A percentile compares a stretch with the other conserved stretches of the same genome.
These are phyloP conservation scores for Pythium dissotocum DNA, from an alignment of 352 stramenopile genomes.

Conservation along the genomic window DNA sequence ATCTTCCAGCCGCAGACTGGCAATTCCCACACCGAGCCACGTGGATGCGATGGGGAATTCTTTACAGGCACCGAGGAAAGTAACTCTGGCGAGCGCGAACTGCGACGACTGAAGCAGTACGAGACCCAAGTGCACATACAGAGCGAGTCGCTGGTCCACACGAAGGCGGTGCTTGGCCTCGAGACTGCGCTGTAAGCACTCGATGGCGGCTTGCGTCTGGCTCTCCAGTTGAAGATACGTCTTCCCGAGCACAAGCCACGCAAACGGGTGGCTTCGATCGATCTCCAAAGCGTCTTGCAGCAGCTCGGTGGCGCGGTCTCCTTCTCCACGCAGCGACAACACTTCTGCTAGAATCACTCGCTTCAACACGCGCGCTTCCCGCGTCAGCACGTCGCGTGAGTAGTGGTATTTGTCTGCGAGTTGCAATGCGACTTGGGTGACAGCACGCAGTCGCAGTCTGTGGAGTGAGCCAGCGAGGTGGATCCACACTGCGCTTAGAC, in stretches of 20 bases:
- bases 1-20: constrained; percentile 60
- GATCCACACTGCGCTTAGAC: constrained; percentile 62
- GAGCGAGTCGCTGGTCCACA: constrained; percentile 34
- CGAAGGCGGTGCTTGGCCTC: constrained; percentile 34
- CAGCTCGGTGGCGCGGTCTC: constrained; percentile 33
- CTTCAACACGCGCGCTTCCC: constrained; percentile 50
- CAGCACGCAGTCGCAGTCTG: constrained; percentile 39
- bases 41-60: constrained; percentile 66
- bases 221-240: constrained; percentile 47
- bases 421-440: constrained; percentile 39
- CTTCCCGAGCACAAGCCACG: constrained; percentile 59
- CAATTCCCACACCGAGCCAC: constrained; percentile 83
- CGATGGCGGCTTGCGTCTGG: constrained; percentile 41
- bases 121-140: constrained; percentile 64
- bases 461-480: constrained; percentile 48
- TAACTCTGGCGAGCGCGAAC: constrained; percentile 48
- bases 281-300: constrained; percentile 61
- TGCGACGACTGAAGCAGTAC: constrained; percentile 64
- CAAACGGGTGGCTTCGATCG: constrained; percentile 49
- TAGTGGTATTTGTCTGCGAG: constrained; percentile 38
- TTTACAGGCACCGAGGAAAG: constrained; percentile 58
- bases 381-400: constrained; percentile 41
- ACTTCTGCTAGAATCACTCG: constrained; percentile 52
- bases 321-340: constrained; percentile 30
- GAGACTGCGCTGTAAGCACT: constrained; percentile 54